Evolutionary conservation across 106 monocot genomes (phyloP), one percentile per base, ranked within the genome.

Genomic region (Agapanthus africanus): DNA sequence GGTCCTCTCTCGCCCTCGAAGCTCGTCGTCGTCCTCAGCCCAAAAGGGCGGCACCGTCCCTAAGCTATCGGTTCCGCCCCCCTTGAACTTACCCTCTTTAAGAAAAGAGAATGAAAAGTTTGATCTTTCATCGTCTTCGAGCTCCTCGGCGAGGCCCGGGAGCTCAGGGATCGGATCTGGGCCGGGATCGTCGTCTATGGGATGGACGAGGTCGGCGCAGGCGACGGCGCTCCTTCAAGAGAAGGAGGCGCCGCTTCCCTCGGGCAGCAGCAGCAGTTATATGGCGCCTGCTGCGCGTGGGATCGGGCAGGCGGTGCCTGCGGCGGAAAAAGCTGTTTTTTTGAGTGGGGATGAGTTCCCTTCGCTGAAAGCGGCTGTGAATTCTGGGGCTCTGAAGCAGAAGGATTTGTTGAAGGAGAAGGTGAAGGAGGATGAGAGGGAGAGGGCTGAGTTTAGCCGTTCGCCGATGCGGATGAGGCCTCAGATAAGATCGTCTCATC

Each of bases 61-160:
- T 25, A 82, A 85, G 74, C n/a, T 9, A 40, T 25, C 36, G 25
- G 3, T 30, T 22, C 68, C 78, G 25, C 69, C 77, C 28, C 80
- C 68, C 75, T 78, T 97, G 21, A 40, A 91, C 11, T 88, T 97
- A 34, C 95, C 91, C 39, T 97, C 95, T 4, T 65, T 91, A 41
- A 67, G 88, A 40, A 97, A 97, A 76, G 95, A 97, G 75, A 83
- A 91, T 38, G 91, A 97, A 77, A 78, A 80, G n/a, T 79, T 86
- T 37, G 91, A 97, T 41, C 56, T 73, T 11, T 70, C 81, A 0
- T 27, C 42, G 0, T 31, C 52, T 0, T 76, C 71, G n/a, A 37
- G 77, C 16, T 65, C 76, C 30, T 73, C 76, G 1, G 32, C 86
- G 0, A 73, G 72, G 25, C 69, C 71, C 6, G 77, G 88, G 19